Evolutionary conservation across 2,329 filamentous ascomycete genomes (phyloP), one percentile per base, ranked within the genome.

Genomic region (Coniochaeta hoffmannii): DNA sequence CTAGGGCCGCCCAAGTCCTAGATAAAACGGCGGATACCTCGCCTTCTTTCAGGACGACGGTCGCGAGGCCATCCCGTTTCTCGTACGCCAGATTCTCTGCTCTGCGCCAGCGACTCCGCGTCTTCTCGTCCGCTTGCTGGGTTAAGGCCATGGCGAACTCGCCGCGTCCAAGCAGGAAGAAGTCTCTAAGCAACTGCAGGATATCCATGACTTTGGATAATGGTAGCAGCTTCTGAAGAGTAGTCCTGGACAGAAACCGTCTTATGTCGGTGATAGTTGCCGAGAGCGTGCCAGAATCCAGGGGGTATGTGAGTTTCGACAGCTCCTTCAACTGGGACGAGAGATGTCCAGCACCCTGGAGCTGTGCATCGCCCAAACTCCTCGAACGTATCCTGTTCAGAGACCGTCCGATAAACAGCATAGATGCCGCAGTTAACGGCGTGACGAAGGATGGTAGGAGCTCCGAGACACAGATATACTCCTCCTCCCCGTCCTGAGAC

Each of bases 71-170:
- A 57, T 84, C 82, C 65, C 78, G 69, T 64, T 79, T 81, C 65
- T 82, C 78, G 66, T 77, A 78, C 1, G 76, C 77, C 6, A 85
- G 66, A 54, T 82, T 83, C 36, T 82, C 80, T 11, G 83, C 76
- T 59, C 85, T 76, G 62, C 79, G 83, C 78, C 89, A 89, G 52
- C 90, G 84, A 60, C 82, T 85, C n/a, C 83, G 80, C 24, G 94
- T 80, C 62, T 85, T 87, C 55, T 87, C 83, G 62, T 97, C 90
- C 1, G 93, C 90, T 71, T 97, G 89, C 34, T 87, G 82, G 1
- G 95, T 90, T 26, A 99, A 72, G 0, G 88, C 87, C 71, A 94
- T 85, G 19, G 92, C 90, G 68, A 99, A 99, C 68, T 97, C 94
- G 53, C 93, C 93, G 32, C 90, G 82, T 1, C 88, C 87, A 0